Evolutionary conservation across 1,284 basidiomycete species (phyloP).

Genomic region (Ceratobasidium sp.): DNA sequence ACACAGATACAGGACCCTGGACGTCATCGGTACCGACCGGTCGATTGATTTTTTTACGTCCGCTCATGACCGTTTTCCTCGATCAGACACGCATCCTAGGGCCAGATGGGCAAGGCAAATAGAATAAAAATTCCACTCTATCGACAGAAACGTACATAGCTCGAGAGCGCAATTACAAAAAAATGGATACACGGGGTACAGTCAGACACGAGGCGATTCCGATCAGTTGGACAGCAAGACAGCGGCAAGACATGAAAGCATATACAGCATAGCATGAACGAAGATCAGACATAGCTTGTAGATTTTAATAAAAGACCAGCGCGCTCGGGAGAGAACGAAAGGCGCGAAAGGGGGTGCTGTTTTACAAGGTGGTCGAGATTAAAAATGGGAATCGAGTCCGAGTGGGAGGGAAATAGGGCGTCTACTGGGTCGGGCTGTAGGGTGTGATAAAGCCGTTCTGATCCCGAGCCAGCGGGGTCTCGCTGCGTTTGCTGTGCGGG

Average conservation of each 20-base stretch:
- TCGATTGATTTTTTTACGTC: too few species aligned
- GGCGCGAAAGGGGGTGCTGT: slow-evolving; percentile 14
- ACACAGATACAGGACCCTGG: too few species aligned
- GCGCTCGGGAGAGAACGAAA: slow-evolving; percentile 14
- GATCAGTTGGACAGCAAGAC: neutral
- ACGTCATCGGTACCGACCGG: too few species aligned
- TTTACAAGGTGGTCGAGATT: slow-evolving; percentile 4
- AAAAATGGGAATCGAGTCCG: neutral
- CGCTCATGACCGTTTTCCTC: too few species aligned
- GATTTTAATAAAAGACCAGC: neutral
- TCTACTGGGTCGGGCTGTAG: slow-evolving; percentile 6
- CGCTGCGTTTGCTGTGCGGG: slow-evolving; percentile 37
- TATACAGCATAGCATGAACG: slow-evolving; percentile 23
- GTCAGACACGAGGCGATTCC: neutral
- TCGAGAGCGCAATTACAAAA: neutral
- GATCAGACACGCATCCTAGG: too few species aligned
- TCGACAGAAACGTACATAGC: neutral
- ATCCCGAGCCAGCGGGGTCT: slow-evolving; percentile 16
- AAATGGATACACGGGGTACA: slow-evolving; percentile 15
- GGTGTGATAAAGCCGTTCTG: slow-evolving; percentile 42
- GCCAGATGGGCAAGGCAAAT: neutral
- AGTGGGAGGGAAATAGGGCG: neutral
- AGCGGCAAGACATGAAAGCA: neutral
- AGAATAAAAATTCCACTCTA: slow-evolving; percentile 10
- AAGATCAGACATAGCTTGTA: neutral